These are phyloP conservation scores for Quercus variabilis DNA, from an alignment of 306 rosid species.

Conservation along the genomic window DNA sequence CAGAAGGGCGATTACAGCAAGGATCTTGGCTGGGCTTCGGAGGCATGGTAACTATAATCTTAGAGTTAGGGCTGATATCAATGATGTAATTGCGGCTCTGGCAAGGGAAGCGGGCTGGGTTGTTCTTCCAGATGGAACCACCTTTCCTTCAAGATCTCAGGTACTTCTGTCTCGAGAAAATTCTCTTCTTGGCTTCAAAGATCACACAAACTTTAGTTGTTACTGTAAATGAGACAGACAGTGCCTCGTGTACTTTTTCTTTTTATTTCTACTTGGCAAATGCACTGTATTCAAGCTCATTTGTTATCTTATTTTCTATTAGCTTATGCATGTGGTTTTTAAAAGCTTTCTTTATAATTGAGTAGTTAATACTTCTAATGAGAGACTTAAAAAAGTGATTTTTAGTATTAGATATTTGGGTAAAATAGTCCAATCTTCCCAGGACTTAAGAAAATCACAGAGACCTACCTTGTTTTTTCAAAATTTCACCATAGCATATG, in stretches of 20 bases:
- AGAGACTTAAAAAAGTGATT: neutral
- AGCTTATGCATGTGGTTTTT: neutral
- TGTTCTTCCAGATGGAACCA: constrained; percentile 98
- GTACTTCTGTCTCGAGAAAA: constrained; percentile 33
- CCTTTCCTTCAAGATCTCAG: constrained; percentile 90
- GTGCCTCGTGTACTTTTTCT: neutral
- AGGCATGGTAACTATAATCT: constrained; percentile 98
- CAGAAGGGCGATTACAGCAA: constrained; percentile 94
- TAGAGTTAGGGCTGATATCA: constrained; percentile 97
- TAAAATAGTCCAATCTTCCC: neutral
- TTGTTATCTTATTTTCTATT: neutral
- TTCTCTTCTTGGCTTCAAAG: neutral
- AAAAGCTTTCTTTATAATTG: neutral
- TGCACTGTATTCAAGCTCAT: neutral
- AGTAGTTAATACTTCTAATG: neutral
- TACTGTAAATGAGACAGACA: neutral
- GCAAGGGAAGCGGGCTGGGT: constrained; percentile 99
- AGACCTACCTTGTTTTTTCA: neutral
- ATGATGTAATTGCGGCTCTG: constrained; percentile 88
- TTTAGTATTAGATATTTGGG: neutral
- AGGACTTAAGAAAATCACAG: neutral
- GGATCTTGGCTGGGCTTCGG: constrained; percentile 94
- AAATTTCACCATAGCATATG: neutral
- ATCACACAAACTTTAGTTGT: constrained; percentile 1
- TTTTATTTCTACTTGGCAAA: neutral